Conservation (phyloP, 1,284 basidiomycete species). For the Ceratobasidium sp. region DNA sequence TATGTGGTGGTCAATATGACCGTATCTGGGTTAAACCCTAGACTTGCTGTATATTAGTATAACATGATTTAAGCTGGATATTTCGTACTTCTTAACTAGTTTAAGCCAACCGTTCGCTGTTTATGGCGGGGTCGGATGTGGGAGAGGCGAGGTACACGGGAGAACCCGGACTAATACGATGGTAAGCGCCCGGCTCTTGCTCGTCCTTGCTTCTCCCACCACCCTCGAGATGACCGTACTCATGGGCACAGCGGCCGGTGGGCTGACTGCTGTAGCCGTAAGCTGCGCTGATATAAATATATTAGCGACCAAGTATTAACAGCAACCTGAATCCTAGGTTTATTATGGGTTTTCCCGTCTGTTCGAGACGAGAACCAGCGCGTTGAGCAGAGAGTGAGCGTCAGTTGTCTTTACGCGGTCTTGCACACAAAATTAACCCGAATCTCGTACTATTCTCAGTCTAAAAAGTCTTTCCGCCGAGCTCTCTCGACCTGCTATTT, state of each 20-base stretch:
- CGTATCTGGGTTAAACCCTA: too few relatives aligned
- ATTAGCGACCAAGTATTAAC: too few relatives aligned
- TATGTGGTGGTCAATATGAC: too few relatives aligned
- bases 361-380: not conserved
- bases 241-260: constrained; percentile 32
- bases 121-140: too few relatives aligned
- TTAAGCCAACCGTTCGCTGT: too few relatives aligned
- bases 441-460: not conserved
- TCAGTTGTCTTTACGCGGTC: not conserved
- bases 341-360: not conserved
- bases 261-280: constrained; percentile 29
- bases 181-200: not conserved
- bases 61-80: too few relatives aligned
- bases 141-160: too few relatives aligned
- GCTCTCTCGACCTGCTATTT: not conserved
- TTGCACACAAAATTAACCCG: not conserved
- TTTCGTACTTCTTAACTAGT: too few relatives aligned
- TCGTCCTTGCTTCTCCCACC: not conserved
- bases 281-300: not conserved
- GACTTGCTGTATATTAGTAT: too few relatives aligned
- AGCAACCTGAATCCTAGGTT: not conserved
- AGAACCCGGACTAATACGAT: too few relatives aligned
- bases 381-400: not conserved
- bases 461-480: not conserved
- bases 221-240: constrained; percentile 18